phyloP scores from a whole-genome alignment of 2,329 filamentous ascomycete species.

The Penicillium rolfsii region DNA sequence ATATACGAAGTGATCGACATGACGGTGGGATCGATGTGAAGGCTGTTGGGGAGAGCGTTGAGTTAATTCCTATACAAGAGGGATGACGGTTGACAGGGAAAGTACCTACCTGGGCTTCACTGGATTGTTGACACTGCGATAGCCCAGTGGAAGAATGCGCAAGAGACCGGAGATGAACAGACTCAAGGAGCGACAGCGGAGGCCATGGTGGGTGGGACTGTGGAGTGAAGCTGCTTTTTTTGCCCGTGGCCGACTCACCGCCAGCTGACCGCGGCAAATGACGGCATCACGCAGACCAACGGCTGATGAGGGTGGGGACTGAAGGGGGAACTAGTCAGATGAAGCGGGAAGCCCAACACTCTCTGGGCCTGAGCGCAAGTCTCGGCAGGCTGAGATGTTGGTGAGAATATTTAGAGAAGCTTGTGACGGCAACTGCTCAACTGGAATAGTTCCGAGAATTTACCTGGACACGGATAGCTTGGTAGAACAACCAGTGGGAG shows the following conservation, averaged over 20 bases:
- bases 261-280: slow-evolving; percentile 29
- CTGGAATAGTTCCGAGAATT: no score
- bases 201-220: slow-evolving; percentile 19
- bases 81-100: background rate
- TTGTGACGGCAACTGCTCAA: background rate
- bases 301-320: background rate
- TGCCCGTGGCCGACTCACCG: slow-evolving; percentile 33
- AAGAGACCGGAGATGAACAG: slow-evolving; percentile 21
- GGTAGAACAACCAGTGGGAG: background rate
- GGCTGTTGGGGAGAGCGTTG: slow-evolving; percentile 18
- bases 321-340: background rate
- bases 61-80: slow-evolving; percentile 10
- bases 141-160: slow-evolving; percentile 5
- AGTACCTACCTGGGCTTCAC: slow-evolving; percentile 10
- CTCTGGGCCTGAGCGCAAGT: background rate
- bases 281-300: slow-evolving; percentile 22
- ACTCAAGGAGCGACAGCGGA: slow-evolving; percentile 14
- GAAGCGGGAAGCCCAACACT: background rate
- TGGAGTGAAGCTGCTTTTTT: slow-evolving; percentile 29
- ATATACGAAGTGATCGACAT: slow-evolving; percentile 67
- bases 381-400: background rate
- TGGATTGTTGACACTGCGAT: slow-evolving; percentile 7
- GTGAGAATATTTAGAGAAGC: background rate
- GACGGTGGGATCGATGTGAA: slow-evolving; percentile 28
- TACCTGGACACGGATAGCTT: no score